Evolutionary conservation across 768 basidiomycete genomes (phyloP), one percentile per base, ranked within the genome.

Genomic region (Neoboletus magnificus): DNA sequence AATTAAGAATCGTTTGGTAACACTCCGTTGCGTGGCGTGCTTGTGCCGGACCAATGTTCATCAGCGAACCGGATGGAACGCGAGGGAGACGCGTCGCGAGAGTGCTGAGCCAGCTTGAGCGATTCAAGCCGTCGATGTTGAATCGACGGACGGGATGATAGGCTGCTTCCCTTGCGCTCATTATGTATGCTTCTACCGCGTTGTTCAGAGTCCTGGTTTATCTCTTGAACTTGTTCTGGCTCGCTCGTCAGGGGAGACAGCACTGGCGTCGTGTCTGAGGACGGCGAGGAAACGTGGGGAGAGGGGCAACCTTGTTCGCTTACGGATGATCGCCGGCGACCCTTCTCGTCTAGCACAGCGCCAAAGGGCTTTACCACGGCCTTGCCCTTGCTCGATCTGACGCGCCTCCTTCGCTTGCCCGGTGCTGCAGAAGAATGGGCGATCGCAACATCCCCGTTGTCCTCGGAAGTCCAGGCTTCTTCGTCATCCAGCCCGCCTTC

Each of bases 401-500:
- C 51, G 33, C 70, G 73, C 44, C 59, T 65, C 52, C 60, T 67
- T 33, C 62, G 57, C 48, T 53, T 61, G 23, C 50, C 32, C 5
- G 36, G 50, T 33, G 33, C 48, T 18, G 23, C 22, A 29, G 56
- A 60, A 27, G 60, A 54, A 35, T 50, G 32, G 7, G 56, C 48
- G 32, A 57, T 47, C 3, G 55, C 50, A 27, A 62, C 59, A 23
- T 66, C 64, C 41, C 63, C 70, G 53, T 77, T 79, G 23, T 66
- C 71, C 46, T 89, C 87, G 7, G 85, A 87, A 18, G 78, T 77
- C 86, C 85, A 87, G 2, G 77, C 83, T 56, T 82, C 86, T 1
- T 86, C 84, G 5, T 78, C 82, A 4, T 79, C 76, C 8, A 12
- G 51, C 8, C 69, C 68, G 29, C 50, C 48, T 35, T 57, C 66